These are phyloP conservation scores for Wickerhamomyces xylosicus DNA, from an alignment of 805 yeast species.

Conservation along the genomic window DNA sequence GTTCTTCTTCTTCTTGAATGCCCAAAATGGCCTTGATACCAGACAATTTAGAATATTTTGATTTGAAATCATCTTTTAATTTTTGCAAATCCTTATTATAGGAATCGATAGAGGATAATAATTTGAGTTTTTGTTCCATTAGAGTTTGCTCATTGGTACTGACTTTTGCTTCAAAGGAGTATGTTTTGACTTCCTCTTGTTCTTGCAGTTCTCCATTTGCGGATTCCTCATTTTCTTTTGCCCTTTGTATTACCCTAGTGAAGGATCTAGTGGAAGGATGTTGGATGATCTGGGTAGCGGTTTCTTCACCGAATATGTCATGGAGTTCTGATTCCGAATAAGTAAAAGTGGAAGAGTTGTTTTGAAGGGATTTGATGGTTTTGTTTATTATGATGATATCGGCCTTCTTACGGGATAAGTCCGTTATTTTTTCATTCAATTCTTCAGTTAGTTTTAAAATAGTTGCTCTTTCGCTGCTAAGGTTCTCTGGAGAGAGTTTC, in stretches of 20 bases:
- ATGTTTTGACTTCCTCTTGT: no score
- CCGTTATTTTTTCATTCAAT: no score
- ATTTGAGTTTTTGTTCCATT: neutral
- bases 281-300: neutral
- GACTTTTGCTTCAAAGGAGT: neutral
- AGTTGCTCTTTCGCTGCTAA: no score
- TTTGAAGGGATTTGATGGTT: no score
- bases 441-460: no score
- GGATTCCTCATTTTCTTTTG: neutral
- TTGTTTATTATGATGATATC: no score
- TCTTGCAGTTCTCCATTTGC: no score
- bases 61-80: neutral
- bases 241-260: no score
- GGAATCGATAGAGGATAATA: neutral
- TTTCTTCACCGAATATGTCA: neutral
- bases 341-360: no score
- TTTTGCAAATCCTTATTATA: neutral
- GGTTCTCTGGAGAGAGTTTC: no score
- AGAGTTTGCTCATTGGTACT: neutral
- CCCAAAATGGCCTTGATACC: neutral
- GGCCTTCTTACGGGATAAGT: no score
- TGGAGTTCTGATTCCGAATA: neutral
- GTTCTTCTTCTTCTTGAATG: neutral
- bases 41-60: neutral
- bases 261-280: neutral